A percentile compares a stretch with the other conserved stretches of the same genome.
phyloP scores from a whole-genome alignment of 2,329 filamentous ascomycete species.

The Harringtonia lauricola region DNA sequence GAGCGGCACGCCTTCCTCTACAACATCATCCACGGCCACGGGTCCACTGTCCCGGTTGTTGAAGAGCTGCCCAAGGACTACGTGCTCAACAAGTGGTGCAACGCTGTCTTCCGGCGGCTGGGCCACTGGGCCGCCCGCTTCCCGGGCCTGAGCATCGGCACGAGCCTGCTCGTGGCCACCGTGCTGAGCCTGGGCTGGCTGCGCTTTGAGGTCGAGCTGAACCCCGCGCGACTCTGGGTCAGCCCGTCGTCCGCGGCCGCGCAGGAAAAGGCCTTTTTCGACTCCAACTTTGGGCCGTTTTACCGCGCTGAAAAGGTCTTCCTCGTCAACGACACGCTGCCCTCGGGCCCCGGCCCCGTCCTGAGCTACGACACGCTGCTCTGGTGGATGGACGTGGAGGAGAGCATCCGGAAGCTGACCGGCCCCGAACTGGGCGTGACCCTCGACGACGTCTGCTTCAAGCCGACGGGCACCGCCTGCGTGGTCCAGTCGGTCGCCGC shows the following conservation, averaged over 20 bases:
- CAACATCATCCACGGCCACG: slow-evolving; percentile 1
- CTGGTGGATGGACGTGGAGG: slow-evolving; percentile 93
- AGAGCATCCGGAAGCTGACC: slow-evolving; percentile 60
- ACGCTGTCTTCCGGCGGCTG: slow-evolving; percentile 67
- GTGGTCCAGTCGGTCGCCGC: slow-evolving; percentile 88
- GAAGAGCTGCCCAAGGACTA: slow-evolving; percentile 60
- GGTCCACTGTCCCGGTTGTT: not conserved
- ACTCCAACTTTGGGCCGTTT: slow-evolving; percentile 86
- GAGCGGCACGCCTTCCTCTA: slow-evolving; percentile 22
- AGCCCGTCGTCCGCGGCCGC: slow-evolving; percentile 85
- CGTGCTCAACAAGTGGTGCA: slow-evolving; percentile 71
- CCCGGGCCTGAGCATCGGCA: slow-evolving; percentile 69
- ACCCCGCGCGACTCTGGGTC: slow-evolving; percentile 93
- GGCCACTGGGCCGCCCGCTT: slow-evolving; percentile 74
- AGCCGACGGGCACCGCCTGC: slow-evolving; percentile 79
- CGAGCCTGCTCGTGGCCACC: slow-evolving; percentile 63
- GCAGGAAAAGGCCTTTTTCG: slow-evolving; percentile 88
- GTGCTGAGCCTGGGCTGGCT: slow-evolving; percentile 82
- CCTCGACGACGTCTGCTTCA: slow-evolving; percentile 83
- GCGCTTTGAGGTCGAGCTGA: slow-evolving; percentile 76
- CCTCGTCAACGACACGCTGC: slow-evolving; percentile 72
- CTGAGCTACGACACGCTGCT: slow-evolving; percentile 76
- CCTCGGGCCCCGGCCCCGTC: slow-evolving; percentile 58
- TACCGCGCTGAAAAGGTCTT: slow-evolving; percentile 92
- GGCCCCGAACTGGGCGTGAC: slow-evolving; percentile 57